Base-by-base conservation (phyloP, 1,284 basidiomycete genomes). In the Fomitopsis palustris region DNA sequence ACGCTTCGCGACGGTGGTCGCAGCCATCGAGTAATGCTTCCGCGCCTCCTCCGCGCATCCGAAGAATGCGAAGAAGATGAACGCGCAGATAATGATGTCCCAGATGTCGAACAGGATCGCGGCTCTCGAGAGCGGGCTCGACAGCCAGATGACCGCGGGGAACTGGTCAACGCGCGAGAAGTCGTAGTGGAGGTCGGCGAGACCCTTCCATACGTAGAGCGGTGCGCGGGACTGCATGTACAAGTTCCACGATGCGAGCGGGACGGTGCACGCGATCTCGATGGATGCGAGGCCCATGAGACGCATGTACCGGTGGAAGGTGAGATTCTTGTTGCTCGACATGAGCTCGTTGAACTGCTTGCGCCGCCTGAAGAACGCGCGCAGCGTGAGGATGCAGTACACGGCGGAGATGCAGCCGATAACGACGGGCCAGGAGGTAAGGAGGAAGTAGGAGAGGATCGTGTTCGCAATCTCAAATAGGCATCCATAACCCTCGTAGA, bases 21-120 rank as follows among this genome's bases (percentile, higher is more conserved):
- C 74, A 4, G 77, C 79, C n/a, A 73, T 69, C 33, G 76, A 74
- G 70, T 88, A 90, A 62, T 84, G 79, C 64, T 73, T 82, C 62
- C 74, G 75, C 41, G 86, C 85, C 74, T 90, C 88, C 59, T 84
- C 82, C 0, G 86, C 86, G 49, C 88, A 82, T 0, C 88, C 87
- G 65, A 90, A 88, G 74, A 87, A 85, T 2, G 67, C 73, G 69
- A 89, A 88, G 76, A 90, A 89, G 43, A 86, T 25, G 54, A 72
- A 39, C 27, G 67, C 67, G 58, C 66, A 69, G 10, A 61, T 57
- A 64, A 72, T 64, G 47, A 61, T 60, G 17, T 66, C 59, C 68
- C 70, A 71, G 43, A 54, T 57, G 55, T 58, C 56, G 58, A 64
- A 64, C 52, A 59, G 33, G 60, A 65, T 58, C 33, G 58, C 58